Evolutionary conservation across 176 grass and related monocot species (phyloP), one percentile per base, ranked within the genome.

Genomic region (Triticum aestivum): DNA sequence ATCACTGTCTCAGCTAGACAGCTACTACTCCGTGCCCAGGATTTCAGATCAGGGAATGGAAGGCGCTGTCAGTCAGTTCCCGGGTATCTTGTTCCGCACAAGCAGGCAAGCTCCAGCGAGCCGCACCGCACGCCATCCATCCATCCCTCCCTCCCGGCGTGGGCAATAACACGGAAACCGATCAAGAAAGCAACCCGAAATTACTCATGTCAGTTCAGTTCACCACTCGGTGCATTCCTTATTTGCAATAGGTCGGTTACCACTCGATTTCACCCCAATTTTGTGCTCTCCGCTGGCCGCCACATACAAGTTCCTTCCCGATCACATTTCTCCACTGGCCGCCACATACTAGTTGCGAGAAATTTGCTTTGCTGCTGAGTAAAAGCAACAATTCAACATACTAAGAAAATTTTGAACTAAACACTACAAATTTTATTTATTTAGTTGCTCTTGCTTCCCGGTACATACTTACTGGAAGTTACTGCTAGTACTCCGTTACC

Each of bases 341-440:
- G 52, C 17, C 54, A 58, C 54, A 18, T 58, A 20, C 0, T 54
- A 56, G 18, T 8, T 8, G 54, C 3, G 6, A 20, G 54, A 20
- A 58, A 21, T 21, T 20, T 58, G 6, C 17, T 20, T 8, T 58
- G 18, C 17, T 58, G 54, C 17, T 1, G 70, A 27, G n/a, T 41
- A 45, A 45, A 13, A 23, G 21, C 12, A 47, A 34, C 23, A 5
- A 3, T 6, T 11, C 7, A 74, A 68, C n/a, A 5, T 13, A 8
- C 4, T 34, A 45, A 6, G 4, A 14, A n/a, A 12, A 42, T 35
- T 35, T 56, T 20, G 38, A 73, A 34, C 69, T 85, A 88, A 78
- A 78, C 20, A 58, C 79, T 89, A 79, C 59, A 82, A 39, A n/a
- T 47, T 75, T 44, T 44, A 56, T 81, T 85, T 88, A 72, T 86